phyloP scores from a whole-genome alignment of 805 yeast species.

The Saccharomyces jurei region DNA sequence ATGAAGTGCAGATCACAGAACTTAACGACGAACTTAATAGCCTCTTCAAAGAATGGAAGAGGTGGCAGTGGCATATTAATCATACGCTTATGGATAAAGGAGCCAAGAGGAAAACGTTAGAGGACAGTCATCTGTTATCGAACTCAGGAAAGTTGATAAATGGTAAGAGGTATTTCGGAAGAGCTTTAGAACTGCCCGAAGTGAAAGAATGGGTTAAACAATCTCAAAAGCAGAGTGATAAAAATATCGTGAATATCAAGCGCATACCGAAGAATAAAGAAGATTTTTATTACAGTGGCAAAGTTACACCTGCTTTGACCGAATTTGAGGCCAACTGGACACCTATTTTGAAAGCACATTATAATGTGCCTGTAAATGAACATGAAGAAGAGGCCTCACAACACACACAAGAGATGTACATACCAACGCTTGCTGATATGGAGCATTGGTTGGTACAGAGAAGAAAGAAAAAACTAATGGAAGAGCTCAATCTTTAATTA shows the following conservation, averaged over 20 bases:
- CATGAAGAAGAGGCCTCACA: slow-evolving; percentile 18
- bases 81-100: slow-evolving; percentile 51
- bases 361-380: slow-evolving; percentile 5
- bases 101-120: slow-evolving; percentile 6
- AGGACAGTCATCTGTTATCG: slow-evolving; percentile 12
- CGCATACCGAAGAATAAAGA: slow-evolving; percentile 7
- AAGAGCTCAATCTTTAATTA: slow-evolving; percentile 14
- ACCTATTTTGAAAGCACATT: slow-evolving; percentile 5
- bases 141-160: slow-evolving; percentile 30
- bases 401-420: slow-evolving; percentile 1
- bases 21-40: slow-evolving; percentile 67
- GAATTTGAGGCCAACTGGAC: slow-evolving; percentile 14
- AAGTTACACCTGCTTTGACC: not conserved
- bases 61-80: slow-evolving; percentile 73
- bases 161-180: slow-evolving; percentile 71
- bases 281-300: slow-evolving; percentile 2
- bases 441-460: slow-evolving; percentile 40
- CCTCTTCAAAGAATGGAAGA: slow-evolving; percentile 54
- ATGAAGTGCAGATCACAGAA: slow-evolving; percentile 60
- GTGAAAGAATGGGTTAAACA: slow-evolving; percentile 43
- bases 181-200: slow-evolving; percentile 76
- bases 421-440: slow-evolving; percentile 36
- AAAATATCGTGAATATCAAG: slow-evolving; percentile 6
- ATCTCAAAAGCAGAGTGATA: slow-evolving; percentile 15
- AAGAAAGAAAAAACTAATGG: slow-evolving; percentile 37